phyloP scores from a whole-genome alignment of 495 filamentous ascomycete genomes.

The Penicillium parvum region DNA sequence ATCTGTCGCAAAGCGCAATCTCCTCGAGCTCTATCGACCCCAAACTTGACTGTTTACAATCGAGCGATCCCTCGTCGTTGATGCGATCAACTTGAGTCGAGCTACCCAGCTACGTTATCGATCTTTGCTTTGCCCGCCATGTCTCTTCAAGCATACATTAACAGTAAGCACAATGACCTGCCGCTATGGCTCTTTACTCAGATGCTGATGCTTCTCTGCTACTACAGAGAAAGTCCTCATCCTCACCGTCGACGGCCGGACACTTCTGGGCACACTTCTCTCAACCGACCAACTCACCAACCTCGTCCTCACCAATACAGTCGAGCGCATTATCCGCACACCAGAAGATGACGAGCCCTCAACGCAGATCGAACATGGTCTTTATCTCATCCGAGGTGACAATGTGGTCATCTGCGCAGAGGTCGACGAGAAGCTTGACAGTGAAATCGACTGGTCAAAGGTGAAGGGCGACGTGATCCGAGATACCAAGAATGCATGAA shows the following conservation, averaged over 20 bases:
- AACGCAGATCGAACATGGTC: slow-evolving; percentile 73
- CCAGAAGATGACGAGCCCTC: slow-evolving; percentile 79
- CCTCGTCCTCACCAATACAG: slow-evolving; percentile 75
- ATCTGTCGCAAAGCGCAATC: not conserved
- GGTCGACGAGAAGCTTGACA: slow-evolving; percentile 83
- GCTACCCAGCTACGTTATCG: not conserved
- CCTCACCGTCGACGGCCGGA: slow-evolving; percentile 89
- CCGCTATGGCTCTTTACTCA: not conserved
- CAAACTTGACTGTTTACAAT: not conserved
- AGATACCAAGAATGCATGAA: slow-evolving; percentile 71
- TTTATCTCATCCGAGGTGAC: slow-evolving; percentile 91
- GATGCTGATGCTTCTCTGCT: slow-evolving; percentile 24
- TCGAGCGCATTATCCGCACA: slow-evolving; percentile 85
- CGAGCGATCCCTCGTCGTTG: not conserved
- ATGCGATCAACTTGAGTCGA: not conserved
- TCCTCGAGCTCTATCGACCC: not conserved
- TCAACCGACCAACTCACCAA: slow-evolving; percentile 93
- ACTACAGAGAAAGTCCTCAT: slow-evolving; percentile 80
- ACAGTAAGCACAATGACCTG: slow-evolving; percentile 45
- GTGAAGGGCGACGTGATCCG: slow-evolving; percentile 83
- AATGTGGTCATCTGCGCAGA: slow-evolving; percentile 90
- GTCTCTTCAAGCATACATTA: slow-evolving; percentile 64
- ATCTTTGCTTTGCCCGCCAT: slow-evolving; percentile 35
- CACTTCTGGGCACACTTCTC: slow-evolving; percentile 74
- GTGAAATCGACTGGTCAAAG: slow-evolving; percentile 82